phyloP scores from a whole-genome alignment of 805 yeast genomes.

The Ogataea pilisensis region DNA sequence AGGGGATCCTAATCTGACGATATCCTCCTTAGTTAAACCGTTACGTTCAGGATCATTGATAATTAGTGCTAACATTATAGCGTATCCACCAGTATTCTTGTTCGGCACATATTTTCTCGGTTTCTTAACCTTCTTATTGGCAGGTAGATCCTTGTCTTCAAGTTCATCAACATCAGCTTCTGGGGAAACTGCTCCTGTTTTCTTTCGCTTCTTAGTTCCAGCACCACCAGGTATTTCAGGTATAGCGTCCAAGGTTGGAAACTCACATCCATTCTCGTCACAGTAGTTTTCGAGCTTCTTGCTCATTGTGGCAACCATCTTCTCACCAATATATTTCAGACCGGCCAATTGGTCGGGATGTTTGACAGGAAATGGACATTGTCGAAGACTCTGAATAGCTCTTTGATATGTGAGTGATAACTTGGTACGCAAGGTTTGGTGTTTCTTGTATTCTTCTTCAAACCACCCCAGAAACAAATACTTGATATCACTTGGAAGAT shows the following conservation, averaged over 20 bases:
- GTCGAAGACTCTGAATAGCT: constrained; percentile 51
- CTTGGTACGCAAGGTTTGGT: constrained; percentile 47
- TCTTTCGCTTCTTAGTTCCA: constrained; percentile 7
- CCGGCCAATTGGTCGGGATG: constrained; percentile 56
- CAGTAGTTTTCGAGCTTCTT: constrained; percentile 52
- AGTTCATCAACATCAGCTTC: background rate
- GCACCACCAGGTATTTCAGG: background rate
- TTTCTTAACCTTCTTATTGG: too few species aligned
- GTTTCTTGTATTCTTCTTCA: constrained; percentile 44
- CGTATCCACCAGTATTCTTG: constrained; percentile 80
- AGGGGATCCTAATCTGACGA: constrained; percentile 48
- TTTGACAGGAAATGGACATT: constrained; percentile 40
- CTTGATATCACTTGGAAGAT: constrained; percentile 45
- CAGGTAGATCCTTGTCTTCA: too few species aligned
- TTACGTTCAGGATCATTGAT: constrained; percentile 41
- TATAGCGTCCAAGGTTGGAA: constrained; percentile 34
- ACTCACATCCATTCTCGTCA: constrained; percentile 40
- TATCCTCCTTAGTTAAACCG: constrained; percentile 65
- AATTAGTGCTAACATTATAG: constrained; percentile 60
- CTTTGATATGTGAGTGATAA: constrained; percentile 47
- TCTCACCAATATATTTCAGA: constrained; percentile 70
- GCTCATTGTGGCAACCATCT: constrained; percentile 51
- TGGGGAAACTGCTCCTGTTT: constrained; percentile 2
- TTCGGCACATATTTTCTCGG: constrained; percentile 64
- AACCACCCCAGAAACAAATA: constrained; percentile 55